Evolutionary conservation across 306 rosid species (phyloP), one percentile per base, ranked within the genome.

Genomic region (Carpinus viminea): DNA sequence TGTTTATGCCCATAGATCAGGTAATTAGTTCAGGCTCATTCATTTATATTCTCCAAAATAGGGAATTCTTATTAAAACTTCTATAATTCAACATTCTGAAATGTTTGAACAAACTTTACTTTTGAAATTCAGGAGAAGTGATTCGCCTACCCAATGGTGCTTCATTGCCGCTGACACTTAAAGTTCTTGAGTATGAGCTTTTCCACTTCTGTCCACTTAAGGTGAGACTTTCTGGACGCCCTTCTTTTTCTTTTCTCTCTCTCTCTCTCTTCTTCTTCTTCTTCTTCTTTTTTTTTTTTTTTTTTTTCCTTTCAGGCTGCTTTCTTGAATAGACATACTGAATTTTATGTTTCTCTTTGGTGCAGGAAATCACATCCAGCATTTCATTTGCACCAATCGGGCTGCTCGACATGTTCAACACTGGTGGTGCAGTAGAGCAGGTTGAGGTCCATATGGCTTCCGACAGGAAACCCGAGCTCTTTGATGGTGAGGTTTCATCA

Each of bases 301-400:
- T 24, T 24, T 50, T 41, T 41, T 9, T 50, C 26, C 43, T 4
- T 24, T 75, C 5, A 43, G 31, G 62, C 18, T 60, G 5, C 2
- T 38, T 56, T 31, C 5, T 57, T 46, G 26, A 45, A 45, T 11
- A 3, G 20, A 2, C 18, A 0, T 60, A 76, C 79, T 60, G 41
- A 84, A 73, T 28, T 48, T 66, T 68, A 11, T 52, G 62, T 21
- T 43, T 70, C 71, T 78, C 43, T 18, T 34, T 51, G 38, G 34
- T 34, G 59, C 84, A 95, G 98, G 90, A 87, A 83, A 81, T 93
- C 17, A 77, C 85, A 45, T 77, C 92, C 31, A 61, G 85, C 80
- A 74, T 91, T 41, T 87, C 89, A 10, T 86, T 96, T 76, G 98
- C 98, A 13, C 88, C 99, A 72, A 91, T 96, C 4, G 99, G 99